Conservation (phyloP, 495 filamentous ascomycete species). For the Tuber melanosporum region DNA sequence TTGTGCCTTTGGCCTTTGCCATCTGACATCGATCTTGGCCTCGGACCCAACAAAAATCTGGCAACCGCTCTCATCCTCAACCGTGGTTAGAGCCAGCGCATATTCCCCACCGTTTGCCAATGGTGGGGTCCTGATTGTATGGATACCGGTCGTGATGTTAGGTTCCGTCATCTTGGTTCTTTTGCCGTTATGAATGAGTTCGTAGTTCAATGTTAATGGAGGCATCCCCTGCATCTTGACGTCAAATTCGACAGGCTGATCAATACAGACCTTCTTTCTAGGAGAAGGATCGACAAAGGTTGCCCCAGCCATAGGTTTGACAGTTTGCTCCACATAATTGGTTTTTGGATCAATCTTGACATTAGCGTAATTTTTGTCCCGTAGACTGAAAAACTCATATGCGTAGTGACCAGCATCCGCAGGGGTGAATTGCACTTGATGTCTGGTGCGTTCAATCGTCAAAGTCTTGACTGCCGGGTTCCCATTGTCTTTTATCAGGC, state of each 20-base stretch:
- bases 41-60: constrained; percentile 75
- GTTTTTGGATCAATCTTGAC: constrained; percentile 50
- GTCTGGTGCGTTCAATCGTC: constrained; percentile 59
- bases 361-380: constrained; percentile 70
- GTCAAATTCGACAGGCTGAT: constrained; percentile 65
- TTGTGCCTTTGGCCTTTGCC: constrained; percentile 72
- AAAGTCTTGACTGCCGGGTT: constrained; percentile 48
- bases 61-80: constrained; percentile 80
- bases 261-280: constrained; percentile 63
- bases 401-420: constrained; percentile 72
- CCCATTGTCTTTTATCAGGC: constrained; percentile 55
- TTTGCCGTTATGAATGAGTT: constrained; percentile 84
- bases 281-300: constrained; percentile 53
- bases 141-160: constrained; percentile 53
- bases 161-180: constrained; percentile 60
- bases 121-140: constrained; percentile 65
- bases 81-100: constrained; percentile 67
- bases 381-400: constrained; percentile 73
- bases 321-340: constrained; percentile 70
- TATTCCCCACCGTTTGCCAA: constrained; percentile 80
- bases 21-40: constrained; percentile 72
- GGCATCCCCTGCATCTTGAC: constrained; percentile 70
- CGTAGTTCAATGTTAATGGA: constrained; percentile 87
- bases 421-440: constrained; percentile 79
- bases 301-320: constrained; percentile 84